Evolutionary conservation across 140 eudicot genomes (phyloP).

Genomic region (Bidens hawaiensis): DNA sequence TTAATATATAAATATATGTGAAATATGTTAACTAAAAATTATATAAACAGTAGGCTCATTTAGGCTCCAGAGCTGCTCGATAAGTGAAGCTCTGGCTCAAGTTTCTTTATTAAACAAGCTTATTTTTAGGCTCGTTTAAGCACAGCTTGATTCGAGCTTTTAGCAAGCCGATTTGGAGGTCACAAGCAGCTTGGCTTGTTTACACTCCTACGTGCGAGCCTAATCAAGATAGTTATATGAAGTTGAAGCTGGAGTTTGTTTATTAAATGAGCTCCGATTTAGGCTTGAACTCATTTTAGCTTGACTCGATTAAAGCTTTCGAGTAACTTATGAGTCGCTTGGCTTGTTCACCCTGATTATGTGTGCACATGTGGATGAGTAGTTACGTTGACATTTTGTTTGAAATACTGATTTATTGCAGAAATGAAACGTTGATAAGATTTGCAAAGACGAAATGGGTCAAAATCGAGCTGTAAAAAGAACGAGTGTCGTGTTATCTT

Average conservation of each 20-base stretch:
- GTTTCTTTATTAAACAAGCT: too few relatives aligned
- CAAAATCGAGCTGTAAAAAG: conserved; percentile 1
- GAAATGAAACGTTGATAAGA: conserved; percentile 38
- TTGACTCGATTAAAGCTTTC: background rate
- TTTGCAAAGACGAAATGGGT: conserved; percentile 17
- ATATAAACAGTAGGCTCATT: too few relatives aligned
- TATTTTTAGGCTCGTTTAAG: too few relatives aligned
- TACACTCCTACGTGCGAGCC: too few relatives aligned
- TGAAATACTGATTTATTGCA: conserved; percentile 22
- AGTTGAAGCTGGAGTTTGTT: background rate
- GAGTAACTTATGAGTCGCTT: background rate
- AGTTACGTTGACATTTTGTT: background rate
- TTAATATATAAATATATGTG: too few relatives aligned
- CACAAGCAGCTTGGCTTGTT: too few relatives aligned
- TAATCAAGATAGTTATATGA: background rate
- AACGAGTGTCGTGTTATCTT: background rate
- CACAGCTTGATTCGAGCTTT: too few relatives aligned
- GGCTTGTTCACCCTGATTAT: background rate
- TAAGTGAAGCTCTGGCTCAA: too few relatives aligned
- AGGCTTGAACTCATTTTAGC: background rate
- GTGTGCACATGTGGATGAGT: background rate
- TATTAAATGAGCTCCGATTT: background rate
- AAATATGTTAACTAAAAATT: too few relatives aligned
- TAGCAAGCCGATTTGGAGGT: too few relatives aligned
- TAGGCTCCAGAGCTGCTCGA: too few relatives aligned